These are phyloP conservation scores for Candida sojae DNA, from an alignment of 1,139 yeast genomes.

Conservation along the genomic window DNA sequence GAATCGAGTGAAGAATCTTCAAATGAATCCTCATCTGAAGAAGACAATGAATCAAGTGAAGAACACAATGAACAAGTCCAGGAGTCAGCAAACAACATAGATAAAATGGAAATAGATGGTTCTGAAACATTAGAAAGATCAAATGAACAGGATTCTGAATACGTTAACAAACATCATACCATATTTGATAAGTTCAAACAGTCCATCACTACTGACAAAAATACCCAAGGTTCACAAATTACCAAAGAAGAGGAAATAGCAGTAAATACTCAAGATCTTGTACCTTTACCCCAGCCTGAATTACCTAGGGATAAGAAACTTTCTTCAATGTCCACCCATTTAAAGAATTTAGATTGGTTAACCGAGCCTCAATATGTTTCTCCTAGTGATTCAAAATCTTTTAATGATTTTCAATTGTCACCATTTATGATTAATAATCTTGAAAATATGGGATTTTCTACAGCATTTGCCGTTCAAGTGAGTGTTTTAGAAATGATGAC, in stretches of 20 bases:
- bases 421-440: conserved; percentile 50
- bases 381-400: conserved; percentile 44
- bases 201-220: conserved; percentile 11
- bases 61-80: conserved; percentile 13
- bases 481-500: conserved; percentile 62
- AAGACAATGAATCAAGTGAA: conserved; percentile 11
- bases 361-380: conserved; percentile 60
- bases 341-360: conserved; percentile 62
- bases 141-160: conserved; percentile 17
- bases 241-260: conserved; percentile 21
- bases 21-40: conserved; percentile 8
- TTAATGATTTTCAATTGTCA: conserved; percentile 42
- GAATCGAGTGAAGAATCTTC: conserved; percentile 9
- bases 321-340: conserved; percentile 38
- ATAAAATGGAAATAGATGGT: conserved; percentile 12
- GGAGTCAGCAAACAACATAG: not conserved
- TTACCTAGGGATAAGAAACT: conserved; percentile 54
- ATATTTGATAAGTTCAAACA: conserved; percentile 32
- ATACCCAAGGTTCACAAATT: conserved; percentile 9
- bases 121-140: conserved; percentile 6
- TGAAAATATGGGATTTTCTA: conserved; percentile 38
- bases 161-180: conserved; percentile 30
- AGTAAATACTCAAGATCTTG: conserved; percentile 51
- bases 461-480: conserved; percentile 80
- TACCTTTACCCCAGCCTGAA: conserved; percentile 83